phyloP scores from a whole-genome alignment of 176 grass and related monocot genomes.

The Oryza brachyantha region DNA sequence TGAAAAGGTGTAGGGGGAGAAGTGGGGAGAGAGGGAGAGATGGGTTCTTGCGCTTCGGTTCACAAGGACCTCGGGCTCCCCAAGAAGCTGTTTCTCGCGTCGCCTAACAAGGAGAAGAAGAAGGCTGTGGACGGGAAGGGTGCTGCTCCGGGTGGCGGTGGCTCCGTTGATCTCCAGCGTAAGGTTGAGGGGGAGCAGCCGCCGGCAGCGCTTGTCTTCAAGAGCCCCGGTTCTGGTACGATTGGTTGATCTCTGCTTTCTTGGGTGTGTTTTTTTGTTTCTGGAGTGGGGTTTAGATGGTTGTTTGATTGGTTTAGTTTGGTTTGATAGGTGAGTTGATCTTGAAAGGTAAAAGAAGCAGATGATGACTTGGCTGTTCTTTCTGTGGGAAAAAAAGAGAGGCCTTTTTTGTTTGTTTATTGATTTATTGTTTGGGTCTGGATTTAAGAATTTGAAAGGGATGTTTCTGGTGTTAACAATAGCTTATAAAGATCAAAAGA shows the following conservation, averaged over 20 bases:
- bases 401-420: slow-evolving; percentile 22
- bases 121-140: slow-evolving; percentile 27
- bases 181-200: slow-evolving; percentile 23
- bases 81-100: slow-evolving; percentile 48
- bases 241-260: slow-evolving; percentile 11
- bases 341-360: slow-evolving; percentile 13
- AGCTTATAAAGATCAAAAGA: slow-evolving; percentile 13
- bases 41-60: slow-evolving; percentile 85
- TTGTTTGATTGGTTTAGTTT: slow-evolving; percentile 15
- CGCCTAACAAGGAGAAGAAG: slow-evolving; percentile 63
- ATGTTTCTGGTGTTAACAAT: slow-evolving; percentile 5
- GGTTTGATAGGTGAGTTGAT: neutral
- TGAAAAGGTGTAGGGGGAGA: neutral
- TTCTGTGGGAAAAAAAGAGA: slow-evolving; percentile 30
- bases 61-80: slow-evolving; percentile 46
- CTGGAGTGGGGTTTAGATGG: neutral
- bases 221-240: slow-evolving; percentile 64
- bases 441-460: slow-evolving; percentile 4
- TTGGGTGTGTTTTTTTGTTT: neutral
- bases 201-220: slow-evolving; percentile 13
- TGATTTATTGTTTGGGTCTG: slow-evolving; percentile 11
- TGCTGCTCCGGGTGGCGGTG: slow-evolving; percentile 31
- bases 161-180: slow-evolving; percentile 34
- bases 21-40: slow-evolving; percentile 22
- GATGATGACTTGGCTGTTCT: slow-evolving; percentile 13